Conservation (phyloP, 495 filamentous ascomycete species). For the Terfezia boudieri region DNA sequence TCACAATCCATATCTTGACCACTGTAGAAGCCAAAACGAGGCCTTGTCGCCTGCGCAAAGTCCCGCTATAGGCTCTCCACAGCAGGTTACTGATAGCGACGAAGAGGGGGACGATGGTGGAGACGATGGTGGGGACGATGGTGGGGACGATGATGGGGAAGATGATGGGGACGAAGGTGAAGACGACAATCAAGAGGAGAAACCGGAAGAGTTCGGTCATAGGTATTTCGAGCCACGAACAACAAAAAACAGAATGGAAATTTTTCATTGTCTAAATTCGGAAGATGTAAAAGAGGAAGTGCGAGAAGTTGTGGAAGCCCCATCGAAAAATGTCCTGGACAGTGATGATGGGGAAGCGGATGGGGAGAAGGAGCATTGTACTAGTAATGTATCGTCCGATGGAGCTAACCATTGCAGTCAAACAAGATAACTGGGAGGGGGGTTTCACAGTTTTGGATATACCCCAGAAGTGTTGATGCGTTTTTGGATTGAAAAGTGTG, state of each 20-base stretch:
- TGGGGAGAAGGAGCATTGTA: too few species aligned
- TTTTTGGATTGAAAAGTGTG: neutral
- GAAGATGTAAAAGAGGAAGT: conserved; percentile 4
- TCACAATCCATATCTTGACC: neutral
- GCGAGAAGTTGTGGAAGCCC: conserved; percentile 7
- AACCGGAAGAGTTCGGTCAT: conserved; percentile 1
- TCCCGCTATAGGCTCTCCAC: neutral
- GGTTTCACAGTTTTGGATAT: too few species aligned
- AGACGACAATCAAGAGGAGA: neutral
- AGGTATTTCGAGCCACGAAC: conserved; percentile 2
- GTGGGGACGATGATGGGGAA: neutral
- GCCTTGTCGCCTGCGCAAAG: neutral
- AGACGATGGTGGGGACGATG: conserved; percentile 3
- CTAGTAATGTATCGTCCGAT: conserved; percentile 1
- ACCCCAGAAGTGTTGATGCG: neutral
- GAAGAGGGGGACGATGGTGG: conserved; percentile 3
- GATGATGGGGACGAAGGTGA: conserved; percentile 9
- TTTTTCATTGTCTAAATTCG: conserved; percentile 9
- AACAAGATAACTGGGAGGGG: too few species aligned
- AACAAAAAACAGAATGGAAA: conserved; percentile 13
- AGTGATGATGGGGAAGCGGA: conserved; percentile 6
- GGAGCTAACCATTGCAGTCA: conserved; percentile 7
- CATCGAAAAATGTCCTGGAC: conserved; percentile 4
- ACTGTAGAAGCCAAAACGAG: neutral
- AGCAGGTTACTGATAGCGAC: neutral